phyloP scores from a whole-genome alignment of 2,329 filamentous ascomycete genomes.

The Colletotrichum magnum region DNA sequence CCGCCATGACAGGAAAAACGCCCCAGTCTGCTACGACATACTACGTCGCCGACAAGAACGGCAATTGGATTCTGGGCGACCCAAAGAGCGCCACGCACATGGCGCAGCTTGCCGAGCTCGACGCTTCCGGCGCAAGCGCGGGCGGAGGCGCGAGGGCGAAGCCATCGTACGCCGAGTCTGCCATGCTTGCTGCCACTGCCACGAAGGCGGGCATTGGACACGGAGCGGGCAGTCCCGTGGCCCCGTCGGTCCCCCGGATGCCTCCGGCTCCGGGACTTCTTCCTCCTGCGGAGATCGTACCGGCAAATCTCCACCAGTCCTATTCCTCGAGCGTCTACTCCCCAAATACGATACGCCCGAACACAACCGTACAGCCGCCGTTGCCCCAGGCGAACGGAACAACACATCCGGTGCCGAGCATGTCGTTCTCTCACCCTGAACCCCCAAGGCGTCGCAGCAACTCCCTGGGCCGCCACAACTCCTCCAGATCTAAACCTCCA shows the following conservation, averaged over 20 bases:
- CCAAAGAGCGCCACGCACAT: constrained; percentile 45
- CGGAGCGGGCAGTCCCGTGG: constrained; percentile 34
- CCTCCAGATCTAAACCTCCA: constrained; percentile 28
- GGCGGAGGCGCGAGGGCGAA: constrained; percentile 35
- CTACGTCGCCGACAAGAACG: constrained; percentile 66
- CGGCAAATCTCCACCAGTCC: constrained; percentile 42
- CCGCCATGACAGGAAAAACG: constrained; percentile 48
- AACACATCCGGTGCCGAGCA: constrained; percentile 43
- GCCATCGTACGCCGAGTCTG: constrained; percentile 36
- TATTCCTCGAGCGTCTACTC: constrained; percentile 55
- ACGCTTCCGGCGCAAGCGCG: constrained; percentile 40
- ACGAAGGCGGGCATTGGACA: constrained; percentile 41
- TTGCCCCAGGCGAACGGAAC: constrained; percentile 34
- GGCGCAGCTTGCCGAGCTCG: constrained; percentile 46
- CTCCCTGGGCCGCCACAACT: constrained; percentile 34
- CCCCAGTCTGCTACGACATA: constrained; percentile 61
- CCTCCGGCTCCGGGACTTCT: constrained; percentile 37
- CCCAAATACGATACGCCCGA: constrained; percentile 46
- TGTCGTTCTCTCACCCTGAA: constrained; percentile 42
- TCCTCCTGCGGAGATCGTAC: constrained; percentile 50
- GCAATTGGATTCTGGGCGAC: constrained; percentile 67
- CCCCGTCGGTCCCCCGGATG: constrained; percentile 28
- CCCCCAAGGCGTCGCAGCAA: constrained; percentile 40
- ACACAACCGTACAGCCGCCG: constrained; percentile 40
- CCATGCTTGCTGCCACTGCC: constrained; percentile 41